Percentiles rank a stretch among this genome's conserved stretches.
Conservation (phyloP, 2,329 filamentous ascomycete species). For the Teratosphaeriaceae sp. region DNA sequence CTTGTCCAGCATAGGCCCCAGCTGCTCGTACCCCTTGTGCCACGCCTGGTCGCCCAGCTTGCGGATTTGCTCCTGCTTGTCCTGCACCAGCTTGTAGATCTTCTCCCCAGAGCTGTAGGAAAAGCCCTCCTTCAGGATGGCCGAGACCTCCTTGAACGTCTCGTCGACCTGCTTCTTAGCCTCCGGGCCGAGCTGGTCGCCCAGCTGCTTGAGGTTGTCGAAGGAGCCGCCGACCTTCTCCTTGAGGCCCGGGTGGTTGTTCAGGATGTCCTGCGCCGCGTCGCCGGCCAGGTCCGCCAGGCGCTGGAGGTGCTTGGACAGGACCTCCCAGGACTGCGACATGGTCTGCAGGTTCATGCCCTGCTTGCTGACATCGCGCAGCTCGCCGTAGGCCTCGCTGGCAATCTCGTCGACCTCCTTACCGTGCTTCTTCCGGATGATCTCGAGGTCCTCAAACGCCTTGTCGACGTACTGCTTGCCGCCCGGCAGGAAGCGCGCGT, state of each 20-base stretch:
- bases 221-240: conserved; percentile 63
- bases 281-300: conserved; percentile 57
- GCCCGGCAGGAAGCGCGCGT: conserved; percentile 66
- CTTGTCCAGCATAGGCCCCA: conserved; percentile 67
- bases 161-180: conserved; percentile 70
- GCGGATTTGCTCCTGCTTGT: conserved; percentile 61
- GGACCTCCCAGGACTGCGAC: conserved; percentile 53
- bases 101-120: conserved; percentile 49
- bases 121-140: conserved; percentile 55
- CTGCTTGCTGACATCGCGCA: conserved; percentile 52
- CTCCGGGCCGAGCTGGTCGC: conserved; percentile 64
- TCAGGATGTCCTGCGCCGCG: conserved; percentile 56
- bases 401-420: conserved; percentile 65
- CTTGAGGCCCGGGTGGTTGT: conserved; percentile 68
- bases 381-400: conserved; percentile 58
- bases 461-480: conserved; percentile 61
- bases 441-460: conserved; percentile 65
- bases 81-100: conserved; percentile 57
- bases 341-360: conserved; percentile 59
- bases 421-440: conserved; percentile 58
- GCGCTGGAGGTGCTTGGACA: conserved; percentile 55
- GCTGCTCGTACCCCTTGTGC: conserved; percentile 59
- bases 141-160: too few species aligned
- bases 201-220: conserved; percentile 62
- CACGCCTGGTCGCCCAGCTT: conserved; percentile 65